phyloP scores from a whole-genome alignment of 2,329 filamentous ascomycete genomes.

The Phialocephala sp. region DNA sequence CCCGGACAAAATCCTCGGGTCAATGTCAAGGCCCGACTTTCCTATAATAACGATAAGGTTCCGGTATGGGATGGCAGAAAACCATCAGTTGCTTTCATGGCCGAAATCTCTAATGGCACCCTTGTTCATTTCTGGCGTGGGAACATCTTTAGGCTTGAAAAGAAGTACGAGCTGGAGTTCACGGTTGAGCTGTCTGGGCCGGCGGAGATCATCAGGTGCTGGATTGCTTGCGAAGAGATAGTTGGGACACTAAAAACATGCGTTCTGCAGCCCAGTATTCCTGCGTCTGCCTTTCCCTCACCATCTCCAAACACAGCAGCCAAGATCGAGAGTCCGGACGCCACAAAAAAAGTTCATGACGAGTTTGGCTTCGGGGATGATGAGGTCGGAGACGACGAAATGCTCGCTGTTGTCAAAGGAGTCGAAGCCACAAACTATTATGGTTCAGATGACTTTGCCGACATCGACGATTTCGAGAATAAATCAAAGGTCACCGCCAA shows the following conservation, averaged over 20 bases:
- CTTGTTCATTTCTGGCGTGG: slow-evolving; percentile 72
- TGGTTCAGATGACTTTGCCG: slow-evolving; percentile 53
- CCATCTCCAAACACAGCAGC: slow-evolving; percentile 1
- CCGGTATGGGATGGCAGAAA: slow-evolving; percentile 67
- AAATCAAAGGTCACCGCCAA: not conserved
- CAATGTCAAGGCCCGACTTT: slow-evolving; percentile 69
- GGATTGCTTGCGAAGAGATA: slow-evolving; percentile 85
- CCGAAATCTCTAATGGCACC: slow-evolving; percentile 71
- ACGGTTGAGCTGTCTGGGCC: slow-evolving; percentile 58
- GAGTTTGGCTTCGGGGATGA: slow-evolving; percentile 35
- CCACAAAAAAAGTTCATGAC: not conserved
- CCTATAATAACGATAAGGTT: slow-evolving; percentile 72
- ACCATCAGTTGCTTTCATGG: slow-evolving; percentile 75
- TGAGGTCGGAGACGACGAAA: slow-evolving; percentile 50
- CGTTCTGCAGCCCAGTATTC: slow-evolving; percentile 41
- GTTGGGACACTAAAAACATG: slow-evolving; percentile 57
- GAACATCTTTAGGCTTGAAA: slow-evolving; percentile 68
- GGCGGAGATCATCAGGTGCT: slow-evolving; percentile 67
- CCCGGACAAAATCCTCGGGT: slow-evolving; percentile 56
- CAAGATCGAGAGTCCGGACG: slow-evolving; percentile 11
- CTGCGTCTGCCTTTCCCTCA: slow-evolving; percentile 43
- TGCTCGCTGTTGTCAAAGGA: slow-evolving; percentile 45
- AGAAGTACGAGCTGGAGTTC: slow-evolving; percentile 62
- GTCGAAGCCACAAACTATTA: slow-evolving; percentile 35
- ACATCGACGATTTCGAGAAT: slow-evolving; percentile 52